Base-by-base conservation (phyloP, 495 filamentous ascomycete genomes). In the Schizothecium vesticola region DNA sequence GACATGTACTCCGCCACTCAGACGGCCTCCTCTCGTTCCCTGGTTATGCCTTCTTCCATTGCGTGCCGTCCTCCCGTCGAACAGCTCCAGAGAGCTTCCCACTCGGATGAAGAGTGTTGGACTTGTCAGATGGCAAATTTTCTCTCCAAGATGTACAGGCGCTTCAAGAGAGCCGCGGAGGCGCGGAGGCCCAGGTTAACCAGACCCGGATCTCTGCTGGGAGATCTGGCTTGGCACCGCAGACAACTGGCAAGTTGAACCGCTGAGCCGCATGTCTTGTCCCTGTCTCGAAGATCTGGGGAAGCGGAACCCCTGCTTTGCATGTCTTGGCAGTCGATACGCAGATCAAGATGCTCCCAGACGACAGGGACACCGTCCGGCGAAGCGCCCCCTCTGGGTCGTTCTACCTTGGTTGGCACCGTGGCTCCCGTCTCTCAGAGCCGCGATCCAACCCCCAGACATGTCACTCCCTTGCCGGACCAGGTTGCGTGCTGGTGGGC, bases 321-420 rank as follows among this genome's bases (percentile, higher is more conserved):
- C 65, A 66, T 60, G 29, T 66, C 65, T 66, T 66, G 65, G 65
- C 65, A 66, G 43, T 33, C 65, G 65, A 56, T 19, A 60, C 65
- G 65, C 56, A 66, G 65, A 66, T 66, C 65, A 25, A 28, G 55
- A 19, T 7, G 51, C 23, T 58, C 33, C 56, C 51, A 65, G 57
- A 58, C 64, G 43, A 51, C 43, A n/a, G 16, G 43, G 16, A 51
- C 43, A 2, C 16, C 19, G 43, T 51, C 19, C 16, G 43, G 16
- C 43, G 43, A 51, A 51, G 16, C 43, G 43, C 43, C 43, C 5
- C 19, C 43, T 51, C 43, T n/a, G 43, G 43, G 43, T n/a, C 19
- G 16, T 19, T 28, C 43, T 51, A 51, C 43, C 43, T 51, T 51
- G 43, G 43, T n/a, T 51, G 16, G 19, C 43, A 51, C 43, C 16